Evolutionary conservation across 2,329 filamentous ascomycete genomes (phyloP), one percentile per base, ranked within the genome.

Genomic region (Apiospora aurea): DNA sequence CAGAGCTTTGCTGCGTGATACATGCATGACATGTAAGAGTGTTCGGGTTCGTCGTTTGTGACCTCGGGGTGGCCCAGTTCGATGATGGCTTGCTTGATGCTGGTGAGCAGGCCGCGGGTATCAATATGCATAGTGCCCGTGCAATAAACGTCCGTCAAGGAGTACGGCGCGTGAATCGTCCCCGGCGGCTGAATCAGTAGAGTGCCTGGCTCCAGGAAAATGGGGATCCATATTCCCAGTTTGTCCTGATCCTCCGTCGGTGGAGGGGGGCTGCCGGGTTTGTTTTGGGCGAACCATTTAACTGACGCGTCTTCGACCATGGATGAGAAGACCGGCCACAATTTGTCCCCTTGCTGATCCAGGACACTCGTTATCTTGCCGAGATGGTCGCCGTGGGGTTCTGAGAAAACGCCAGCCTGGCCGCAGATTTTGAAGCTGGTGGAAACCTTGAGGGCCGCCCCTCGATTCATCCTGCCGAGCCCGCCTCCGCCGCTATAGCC

Each of bases 51-150:
- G 51, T 70, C 69, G 38, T 70, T 70, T 18, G 69, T 70, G 29
- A 70, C 46, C 26, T 70, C 57, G n/a, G 69, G 69, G 16, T 70
- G 69, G 26, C 46, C 43, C 14, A 66, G 7, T 7, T 70, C 69
- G 38, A 64, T 10, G 18, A 70, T 38, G 41, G 69, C 51, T n/a
- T 64, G 69, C 13, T 44, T 24, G 44, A 66, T 49, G 41, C 69
- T 70, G 5, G 51, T 43, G 44, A 70, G 41, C 4, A 70, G 57
- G 2, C 69, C 69, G 18, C 69, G 69, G 43, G 69, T 70, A 41
- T 70, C 69, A 21, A 70, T 70, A 7, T 70, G 69, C 69, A 70
- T 70, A 13, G 69, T 70, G 11, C 69, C 69, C 24, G 69, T 47
- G 26, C 69, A 70, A 21, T 64, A 49, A 5, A 70, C 69, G 26